Conservation (phyloP, 768 basidiomycete genomes). For the Tricholoma bakamatsutake region DNA sequence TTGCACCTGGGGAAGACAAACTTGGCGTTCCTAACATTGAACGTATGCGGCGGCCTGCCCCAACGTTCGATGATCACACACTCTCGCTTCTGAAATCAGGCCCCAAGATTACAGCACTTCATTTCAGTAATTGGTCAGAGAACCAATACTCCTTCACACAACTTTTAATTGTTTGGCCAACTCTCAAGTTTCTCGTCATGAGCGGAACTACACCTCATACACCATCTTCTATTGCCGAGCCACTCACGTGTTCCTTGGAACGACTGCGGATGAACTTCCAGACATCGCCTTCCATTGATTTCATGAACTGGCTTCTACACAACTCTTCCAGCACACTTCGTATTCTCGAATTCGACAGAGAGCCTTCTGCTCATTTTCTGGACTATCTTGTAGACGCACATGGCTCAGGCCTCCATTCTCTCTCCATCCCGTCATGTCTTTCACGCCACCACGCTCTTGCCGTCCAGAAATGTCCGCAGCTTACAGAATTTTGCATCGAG, state of each 20-base stretch:
- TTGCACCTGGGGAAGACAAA: conserved; percentile 43
- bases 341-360: conserved; percentile 52
- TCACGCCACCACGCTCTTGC: conserved; percentile 41
- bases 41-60: conserved; percentile 45
- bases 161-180: conserved; percentile 60
- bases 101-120: conserved; percentile 47
- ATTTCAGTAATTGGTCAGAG: conserved; percentile 70
- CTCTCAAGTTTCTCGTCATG: conserved; percentile 48
- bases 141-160: conserved; percentile 50
- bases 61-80: conserved; percentile 48
- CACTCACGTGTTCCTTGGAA: conserved; percentile 42
- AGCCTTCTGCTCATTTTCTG: conserved; percentile 50
- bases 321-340: conserved; percentile 45
- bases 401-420: conserved; percentile 41
- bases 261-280: conserved; percentile 64
- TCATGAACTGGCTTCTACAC: conserved; percentile 66
- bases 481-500: conserved; percentile 54
- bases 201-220: conserved; percentile 53
- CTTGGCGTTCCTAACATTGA: conserved; percentile 40
- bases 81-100: conserved; percentile 47
- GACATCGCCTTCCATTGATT: conserved; percentile 51
- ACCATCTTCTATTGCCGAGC: conserved; percentile 34
- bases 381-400: conserved; percentile 49
- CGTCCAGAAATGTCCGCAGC: conserved; percentile 41
- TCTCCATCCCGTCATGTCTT: conserved; percentile 51